Evolutionary conservation across 441 rosid species (phyloP).

Genomic region (Bruguiera hainesii): DNA sequence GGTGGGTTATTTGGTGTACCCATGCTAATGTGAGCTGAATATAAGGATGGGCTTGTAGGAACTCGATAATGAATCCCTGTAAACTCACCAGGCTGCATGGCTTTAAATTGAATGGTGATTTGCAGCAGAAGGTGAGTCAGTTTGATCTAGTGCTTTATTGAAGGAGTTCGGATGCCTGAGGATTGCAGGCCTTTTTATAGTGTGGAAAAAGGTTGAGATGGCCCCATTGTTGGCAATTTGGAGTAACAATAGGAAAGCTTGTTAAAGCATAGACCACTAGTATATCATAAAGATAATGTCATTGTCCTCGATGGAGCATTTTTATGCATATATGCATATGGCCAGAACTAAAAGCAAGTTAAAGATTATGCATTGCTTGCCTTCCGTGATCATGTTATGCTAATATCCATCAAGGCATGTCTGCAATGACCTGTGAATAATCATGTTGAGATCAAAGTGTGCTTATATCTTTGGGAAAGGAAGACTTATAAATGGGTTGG

Average conservation of each 20-base stretch:
- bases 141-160: slow-evolving; percentile 20
- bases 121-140: slow-evolving; percentile 5
- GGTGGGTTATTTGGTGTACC: slow-evolving; percentile 27
- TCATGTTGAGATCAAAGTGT: too few relatives aligned
- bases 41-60: slow-evolving; percentile 39
- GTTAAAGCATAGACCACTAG: slow-evolving; percentile 21
- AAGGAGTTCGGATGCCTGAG: slow-evolving; percentile 38
- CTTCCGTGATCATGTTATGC: slow-evolving; percentile 22
- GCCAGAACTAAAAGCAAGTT: background rate
- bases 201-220: slow-evolving; percentile 40
- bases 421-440: slow-evolving; percentile 40
- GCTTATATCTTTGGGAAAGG: too few relatives aligned
- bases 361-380: slow-evolving; percentile 9
- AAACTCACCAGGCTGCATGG: slow-evolving; percentile 67
- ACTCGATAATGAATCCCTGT: slow-evolving; percentile 42
- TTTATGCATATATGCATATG: slow-evolving; percentile 25
- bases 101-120: slow-evolving; percentile 1
- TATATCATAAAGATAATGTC: slow-evolving; percentile 42
- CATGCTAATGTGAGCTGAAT: slow-evolving; percentile 22
- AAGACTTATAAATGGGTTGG: too few relatives aligned
- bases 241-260: slow-evolving; percentile 28
- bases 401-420: background rate
- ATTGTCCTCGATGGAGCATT: slow-evolving; percentile 14
- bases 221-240: slow-evolving; percentile 45
- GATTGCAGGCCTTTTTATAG: slow-evolving; percentile 45